These are phyloP conservation scores for Russula earlei DNA, from an alignment of 768 basidiomycete genomes.

Conservation along the genomic window DNA sequence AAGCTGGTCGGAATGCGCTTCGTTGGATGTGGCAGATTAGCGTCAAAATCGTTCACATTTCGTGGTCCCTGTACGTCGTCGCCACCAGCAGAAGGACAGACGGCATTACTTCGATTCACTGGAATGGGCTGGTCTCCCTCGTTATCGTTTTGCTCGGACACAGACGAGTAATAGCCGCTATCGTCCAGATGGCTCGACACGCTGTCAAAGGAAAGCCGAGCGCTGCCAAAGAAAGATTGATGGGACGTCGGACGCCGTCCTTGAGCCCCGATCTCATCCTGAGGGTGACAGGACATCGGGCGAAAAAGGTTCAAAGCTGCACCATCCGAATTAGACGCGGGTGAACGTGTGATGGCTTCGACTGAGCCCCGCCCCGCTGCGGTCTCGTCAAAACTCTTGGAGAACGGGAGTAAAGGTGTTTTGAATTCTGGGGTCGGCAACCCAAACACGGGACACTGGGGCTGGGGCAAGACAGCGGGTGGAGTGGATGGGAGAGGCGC, in stretches of 20 bases:
- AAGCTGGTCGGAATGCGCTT: constrained; percentile 6
- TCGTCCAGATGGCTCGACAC: neutral
- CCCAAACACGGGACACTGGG: neutral
- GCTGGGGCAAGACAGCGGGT: neutral
- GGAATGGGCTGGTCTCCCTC: neutral
- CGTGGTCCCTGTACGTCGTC: neutral
- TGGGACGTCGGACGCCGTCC: neutral
- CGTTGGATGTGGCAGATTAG: neutral
- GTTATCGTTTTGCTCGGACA: constrained; percentile 1
- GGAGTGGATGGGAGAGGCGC: constrained; percentile 12
- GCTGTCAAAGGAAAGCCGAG: constrained; percentile 1
- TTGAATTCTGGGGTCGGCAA: constrained; percentile 9
- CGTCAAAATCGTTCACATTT: neutral
- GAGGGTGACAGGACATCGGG: constrained; percentile 1
- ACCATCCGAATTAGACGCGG: neutral
- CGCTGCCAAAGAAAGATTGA: neutral
- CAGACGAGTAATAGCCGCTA: constrained; percentile 14
- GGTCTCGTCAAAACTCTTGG: neutral
- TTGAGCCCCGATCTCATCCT: neutral
- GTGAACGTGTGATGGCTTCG: neutral
- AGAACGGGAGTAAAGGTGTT: constrained; percentile 6
- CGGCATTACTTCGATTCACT: neutral
- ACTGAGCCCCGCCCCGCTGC: neutral
- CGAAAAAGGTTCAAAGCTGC: neutral
- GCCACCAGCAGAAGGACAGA: neutral